A percentile compares a stretch with the other conserved stretches of the same genome.
Conservation (phyloP, 2,329 filamentous ascomycete species). For the Neonectria coccinea region DNA sequence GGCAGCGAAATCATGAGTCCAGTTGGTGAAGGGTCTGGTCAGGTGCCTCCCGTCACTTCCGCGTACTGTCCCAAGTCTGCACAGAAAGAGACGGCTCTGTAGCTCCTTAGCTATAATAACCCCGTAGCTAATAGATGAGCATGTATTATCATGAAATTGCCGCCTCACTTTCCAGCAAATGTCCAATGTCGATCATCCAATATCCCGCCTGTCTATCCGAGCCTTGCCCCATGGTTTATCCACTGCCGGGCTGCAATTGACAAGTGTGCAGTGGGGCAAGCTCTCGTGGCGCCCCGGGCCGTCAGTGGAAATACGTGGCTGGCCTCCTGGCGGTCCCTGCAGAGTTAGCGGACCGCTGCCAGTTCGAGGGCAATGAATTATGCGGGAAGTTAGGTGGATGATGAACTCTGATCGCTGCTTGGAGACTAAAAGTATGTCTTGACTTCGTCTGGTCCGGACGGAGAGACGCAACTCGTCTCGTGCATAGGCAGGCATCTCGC, state of each 20-base stretch:
- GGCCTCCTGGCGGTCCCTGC: conserved; percentile 24
- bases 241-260: conserved; percentile 4
- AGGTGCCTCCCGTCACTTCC: neutral
- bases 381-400: neutral
- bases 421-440: neutral
- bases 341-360: neutral
- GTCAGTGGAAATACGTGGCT: conserved; percentile 41
- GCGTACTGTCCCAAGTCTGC: neutral
- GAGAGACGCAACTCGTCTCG: neutral
- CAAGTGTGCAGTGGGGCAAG: conserved; percentile 25
- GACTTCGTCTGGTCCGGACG: neutral
- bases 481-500: neutral
- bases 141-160: neutral
- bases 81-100: neutral
- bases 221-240: conserved; percentile 6
- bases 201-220: conserved; percentile 9
- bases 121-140: too few relatives aligned
- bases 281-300: conserved; percentile 31
- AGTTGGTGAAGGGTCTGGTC: neutral
- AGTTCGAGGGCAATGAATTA: neutral
- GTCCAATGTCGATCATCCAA: conserved; percentile 20
- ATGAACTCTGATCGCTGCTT: neutral
- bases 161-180: conserved; percentile 24
- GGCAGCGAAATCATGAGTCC: neutral
- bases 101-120: neutral